These are phyloP conservation scores for Diaporthe destruens DNA, from an alignment of 2,329 filamentous ascomycete genomes.

Conservation along the genomic window DNA sequence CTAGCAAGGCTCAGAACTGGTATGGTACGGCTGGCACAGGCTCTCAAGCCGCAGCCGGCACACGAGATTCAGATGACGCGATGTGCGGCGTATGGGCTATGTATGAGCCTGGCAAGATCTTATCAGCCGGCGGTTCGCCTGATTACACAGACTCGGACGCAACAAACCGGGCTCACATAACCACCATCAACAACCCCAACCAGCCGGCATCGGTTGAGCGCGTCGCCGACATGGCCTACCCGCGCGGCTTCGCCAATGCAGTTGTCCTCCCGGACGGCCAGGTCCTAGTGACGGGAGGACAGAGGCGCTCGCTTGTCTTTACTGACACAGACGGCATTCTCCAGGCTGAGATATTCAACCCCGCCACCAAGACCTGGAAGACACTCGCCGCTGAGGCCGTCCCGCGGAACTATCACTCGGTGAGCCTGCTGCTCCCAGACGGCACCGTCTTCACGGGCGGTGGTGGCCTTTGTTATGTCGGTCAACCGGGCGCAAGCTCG, in stretches of 20 bases:
- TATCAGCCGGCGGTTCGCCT: slow-evolving; percentile 61
- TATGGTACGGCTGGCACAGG: slow-evolving; percentile 59
- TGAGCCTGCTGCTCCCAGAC: slow-evolving; percentile 63
- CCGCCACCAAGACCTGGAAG: slow-evolving; percentile 55
- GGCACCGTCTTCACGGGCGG: slow-evolving; percentile 64
- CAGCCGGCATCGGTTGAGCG: slow-evolving; percentile 45
- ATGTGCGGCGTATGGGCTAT: slow-evolving; percentile 66
- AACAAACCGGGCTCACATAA: slow-evolving; percentile 59
- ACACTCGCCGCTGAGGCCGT: slow-evolving; percentile 54
- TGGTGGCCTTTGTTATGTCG: slow-evolving; percentile 62
- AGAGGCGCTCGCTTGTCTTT: slow-evolving; percentile 57
- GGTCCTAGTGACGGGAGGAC: slow-evolving; percentile 62
- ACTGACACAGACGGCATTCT: slow-evolving; percentile 57
- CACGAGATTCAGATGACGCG: slow-evolving; percentile 58
- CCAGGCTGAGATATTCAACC: slow-evolving; percentile 61
- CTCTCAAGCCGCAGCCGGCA: slow-evolving; percentile 55
- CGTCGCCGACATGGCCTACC: slow-evolving; percentile 46
- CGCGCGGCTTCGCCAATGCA: slow-evolving; percentile 59
- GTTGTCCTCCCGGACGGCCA: slow-evolving; percentile 63
- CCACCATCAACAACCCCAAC: slow-evolving; percentile 57
- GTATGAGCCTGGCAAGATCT: slow-evolving; percentile 68
- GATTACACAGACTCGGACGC: slow-evolving; percentile 56
- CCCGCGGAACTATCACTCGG: slow-evolving; percentile 63
- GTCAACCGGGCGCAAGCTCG: slow-evolving; percentile 10
- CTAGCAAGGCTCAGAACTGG: slow-evolving; percentile 65